These are phyloP conservation scores for Suillus ampliporus DNA, from an alignment of 768 basidiomycete species.

Conservation along the genomic window DNA sequence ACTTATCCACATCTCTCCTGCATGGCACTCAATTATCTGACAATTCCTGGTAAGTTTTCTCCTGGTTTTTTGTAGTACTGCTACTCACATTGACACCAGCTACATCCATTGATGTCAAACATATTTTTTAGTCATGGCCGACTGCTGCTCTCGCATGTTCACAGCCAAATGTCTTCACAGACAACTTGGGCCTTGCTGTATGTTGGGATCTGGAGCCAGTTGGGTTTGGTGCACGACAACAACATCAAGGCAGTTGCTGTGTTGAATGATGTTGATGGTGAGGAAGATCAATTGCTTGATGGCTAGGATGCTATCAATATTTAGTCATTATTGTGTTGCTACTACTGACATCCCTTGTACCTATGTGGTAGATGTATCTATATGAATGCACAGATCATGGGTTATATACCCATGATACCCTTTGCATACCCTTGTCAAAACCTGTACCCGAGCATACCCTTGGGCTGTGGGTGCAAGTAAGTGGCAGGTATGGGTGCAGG, in stretches of 20 bases:
- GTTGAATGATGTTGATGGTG: conserved; percentile 3
- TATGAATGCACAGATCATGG: too few species aligned
- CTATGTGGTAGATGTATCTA: too few species aligned
- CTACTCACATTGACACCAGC: conserved; percentile 23
- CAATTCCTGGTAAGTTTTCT: conserved; percentile 27
- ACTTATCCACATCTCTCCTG: conserved; percentile 29
- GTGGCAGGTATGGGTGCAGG: too few species aligned
- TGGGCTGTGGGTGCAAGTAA: too few species aligned
- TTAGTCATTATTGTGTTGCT: too few species aligned
- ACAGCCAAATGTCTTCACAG: too few species aligned
- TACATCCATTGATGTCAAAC: conserved; percentile 40
- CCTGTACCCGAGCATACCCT: too few species aligned
- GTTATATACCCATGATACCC: too few species aligned
- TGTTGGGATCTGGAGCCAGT: conserved; percentile 37
- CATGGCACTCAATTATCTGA: conserved; percentile 25
- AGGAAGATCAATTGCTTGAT: too few species aligned
- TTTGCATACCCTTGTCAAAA: too few species aligned
- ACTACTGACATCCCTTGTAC: too few species aligned
- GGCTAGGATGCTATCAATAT: too few species aligned
- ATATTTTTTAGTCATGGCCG: conserved; percentile 33
- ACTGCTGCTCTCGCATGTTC: conserved; percentile 32
- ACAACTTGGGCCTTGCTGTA: conserved; percentile 37
- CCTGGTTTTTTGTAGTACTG: conserved; percentile 18
- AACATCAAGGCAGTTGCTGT: conserved; percentile 22
- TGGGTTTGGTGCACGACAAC: conserved; percentile 32